Evolutionary conservation across 306 rosid genomes (phyloP).

Genomic region (Lagenaria siceraria): DNA sequence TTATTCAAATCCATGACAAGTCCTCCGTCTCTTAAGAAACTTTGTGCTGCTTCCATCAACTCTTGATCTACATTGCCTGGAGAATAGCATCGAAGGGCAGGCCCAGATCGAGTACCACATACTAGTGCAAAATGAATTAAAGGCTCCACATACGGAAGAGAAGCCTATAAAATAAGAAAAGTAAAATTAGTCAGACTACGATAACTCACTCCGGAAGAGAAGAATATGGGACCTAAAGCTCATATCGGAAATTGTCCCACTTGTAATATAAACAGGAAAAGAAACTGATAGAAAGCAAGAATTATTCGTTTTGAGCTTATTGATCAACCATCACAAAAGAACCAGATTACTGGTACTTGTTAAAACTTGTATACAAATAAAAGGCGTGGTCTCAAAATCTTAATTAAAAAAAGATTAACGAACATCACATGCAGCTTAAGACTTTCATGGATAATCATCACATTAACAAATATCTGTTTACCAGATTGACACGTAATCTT

Average conservation of each 20-base stretch:
- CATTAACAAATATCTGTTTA: neutral
- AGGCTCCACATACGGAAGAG: conserved; percentile 83
- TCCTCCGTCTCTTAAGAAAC: conserved; percentile 62
- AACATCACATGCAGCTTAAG: neutral
- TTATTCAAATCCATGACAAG: conserved; percentile 35
- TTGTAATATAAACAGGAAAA: neutral
- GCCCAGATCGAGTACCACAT: conserved; percentile 70
- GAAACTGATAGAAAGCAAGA: neutral
- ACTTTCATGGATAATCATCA: neutral
- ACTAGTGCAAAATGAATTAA: conserved; percentile 75
- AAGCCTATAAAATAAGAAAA: conserved; percentile 33
- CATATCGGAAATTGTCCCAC: neutral
- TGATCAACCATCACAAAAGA: neutral
- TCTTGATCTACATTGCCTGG: conserved; percentile 65
- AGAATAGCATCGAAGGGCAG: conserved; percentile 66
- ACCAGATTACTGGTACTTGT: neutral
- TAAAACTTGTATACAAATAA: neutral
- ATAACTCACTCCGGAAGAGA: neutral
- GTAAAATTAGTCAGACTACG: neutral
- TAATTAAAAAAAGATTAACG: neutral
- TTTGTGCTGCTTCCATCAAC: conserved; percentile 54
- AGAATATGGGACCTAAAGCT: neutral
- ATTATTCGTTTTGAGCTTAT: neutral
- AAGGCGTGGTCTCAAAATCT: neutral
- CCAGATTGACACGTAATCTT: neutral